Evolutionary conservation across 2,329 filamentous ascomycete species (phyloP), one percentile per base, ranked within the genome.

Genomic region (Cytospora leucostoma): DNA sequence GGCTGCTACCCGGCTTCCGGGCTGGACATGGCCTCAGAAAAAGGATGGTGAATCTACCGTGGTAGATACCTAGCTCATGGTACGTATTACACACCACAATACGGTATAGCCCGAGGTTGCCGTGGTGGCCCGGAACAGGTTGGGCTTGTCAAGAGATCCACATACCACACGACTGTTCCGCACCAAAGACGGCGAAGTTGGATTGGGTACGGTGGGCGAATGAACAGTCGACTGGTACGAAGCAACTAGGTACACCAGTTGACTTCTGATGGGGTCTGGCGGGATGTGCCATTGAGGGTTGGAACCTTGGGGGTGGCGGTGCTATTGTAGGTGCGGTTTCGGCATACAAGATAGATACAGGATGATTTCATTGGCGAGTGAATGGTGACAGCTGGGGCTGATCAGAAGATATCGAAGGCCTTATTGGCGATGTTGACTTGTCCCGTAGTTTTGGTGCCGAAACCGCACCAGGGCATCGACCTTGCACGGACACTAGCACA

Each of bases 91-190:
- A 21, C 44, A 11, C 27, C 21, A 19, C 44, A n/a, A 19, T 47
- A 47, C 44, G 8, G 44, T 21, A 19, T 21, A 47, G 19, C 27
- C 27, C 17, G 6, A n/a, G 40, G n/a, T 21, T 44, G n/a, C 44
- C 44, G 44, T 47, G 44, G n/a, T 8, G 44, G 44, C 11, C 44
- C 15, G 40, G 40, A 44, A n/a, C 15, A 44, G 40, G 62, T 35
- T 61, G 59, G 52, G 32, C 51, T 61, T 44, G 52, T 47, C 32
- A 19, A 33, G 33, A 47, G 52, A 50, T 38, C 58, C 58, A 64
- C 52, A 56, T 34, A 40, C 38, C 58, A 61, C 53, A 53, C 62
- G 57, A 61, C 53, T 47, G 58, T 35, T 57, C 58, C 58, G 58
- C 56, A 2, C n/a, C n/a, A 52, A 21, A 44, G 51, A 44, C 57